Percentiles rank a stretch among this genome's conserved stretches.
These are phyloP conservation scores for Neurospora terricola DNA, from an alignment of 495 filamentous ascomycete species.

Conservation along the genomic window DNA sequence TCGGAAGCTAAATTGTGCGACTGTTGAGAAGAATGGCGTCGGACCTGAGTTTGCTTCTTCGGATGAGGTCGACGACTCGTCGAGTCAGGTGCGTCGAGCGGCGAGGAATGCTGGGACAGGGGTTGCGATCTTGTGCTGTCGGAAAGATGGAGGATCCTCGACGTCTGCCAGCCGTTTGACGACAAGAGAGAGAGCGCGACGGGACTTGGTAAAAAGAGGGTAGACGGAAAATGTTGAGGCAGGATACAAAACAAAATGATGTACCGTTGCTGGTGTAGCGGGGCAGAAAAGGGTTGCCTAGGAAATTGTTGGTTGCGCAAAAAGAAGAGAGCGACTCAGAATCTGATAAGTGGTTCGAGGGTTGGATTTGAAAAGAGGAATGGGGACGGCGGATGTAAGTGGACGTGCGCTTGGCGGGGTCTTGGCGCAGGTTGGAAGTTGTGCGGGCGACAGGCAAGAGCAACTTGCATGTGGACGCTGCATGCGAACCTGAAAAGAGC, in stretches of 20 bases:
- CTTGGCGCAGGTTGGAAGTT: neutral
- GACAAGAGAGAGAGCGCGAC: no score
- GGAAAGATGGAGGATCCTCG: neutral
- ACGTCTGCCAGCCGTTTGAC: neutral
- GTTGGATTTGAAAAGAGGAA: neutral
- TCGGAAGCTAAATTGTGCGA: no score
- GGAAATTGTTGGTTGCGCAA: neutral
- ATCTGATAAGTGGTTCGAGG: neutral
- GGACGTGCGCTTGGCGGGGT: neutral
- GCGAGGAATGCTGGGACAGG: no score
- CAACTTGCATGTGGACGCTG: neutral
- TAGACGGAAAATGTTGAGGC: rapidly evolving
- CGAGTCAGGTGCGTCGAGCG: neutral
- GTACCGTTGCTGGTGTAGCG: neutral
- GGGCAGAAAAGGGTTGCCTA: neutral
- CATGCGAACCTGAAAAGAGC: neutral
- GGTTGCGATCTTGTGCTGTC: neutral
- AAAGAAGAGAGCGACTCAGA: neutral
- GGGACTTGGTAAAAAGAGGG: neutral
- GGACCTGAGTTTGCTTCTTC: no score
- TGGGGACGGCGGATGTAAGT: neutral
- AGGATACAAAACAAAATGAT: neutral
- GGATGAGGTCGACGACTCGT: neutral
- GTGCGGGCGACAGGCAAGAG: neutral
- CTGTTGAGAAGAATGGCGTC: no score